phyloP scores from a whole-genome alignment of 1,284 basidiomycete genomes.

The Dichomitus squalens region DNA sequence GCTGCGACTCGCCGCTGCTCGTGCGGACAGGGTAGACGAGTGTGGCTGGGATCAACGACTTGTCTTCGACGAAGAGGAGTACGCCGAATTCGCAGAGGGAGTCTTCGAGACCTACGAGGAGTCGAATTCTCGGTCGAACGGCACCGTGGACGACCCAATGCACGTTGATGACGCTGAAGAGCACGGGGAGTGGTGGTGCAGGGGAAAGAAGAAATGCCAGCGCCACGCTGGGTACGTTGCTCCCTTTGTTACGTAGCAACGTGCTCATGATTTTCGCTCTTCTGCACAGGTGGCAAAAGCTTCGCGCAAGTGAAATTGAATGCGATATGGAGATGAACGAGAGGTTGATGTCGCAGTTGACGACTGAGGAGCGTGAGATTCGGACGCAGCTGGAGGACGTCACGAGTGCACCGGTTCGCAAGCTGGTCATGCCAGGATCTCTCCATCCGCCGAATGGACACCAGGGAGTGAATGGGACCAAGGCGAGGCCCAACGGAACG shows the following conservation, averaged over 20 bases:
- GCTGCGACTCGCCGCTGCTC: slow-evolving; percentile 61
- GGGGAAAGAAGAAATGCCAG: slow-evolving; percentile 72
- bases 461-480: slow-evolving; percentile 30
- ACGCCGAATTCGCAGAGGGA: slow-evolving; percentile 61
- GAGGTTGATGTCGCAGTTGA: slow-evolving; percentile 60
- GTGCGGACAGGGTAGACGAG: slow-evolving; percentile 57
- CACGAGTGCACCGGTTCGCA: slow-evolving; percentile 50
- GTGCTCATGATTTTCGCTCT: background rate
- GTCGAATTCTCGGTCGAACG: slow-evolving; percentile 27
- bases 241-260: background rate
- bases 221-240: slow-evolving; percentile 68
- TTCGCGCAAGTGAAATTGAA: slow-evolving; percentile 69
- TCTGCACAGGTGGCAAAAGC: slow-evolving; percentile 69
- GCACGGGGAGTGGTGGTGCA: slow-evolving; percentile 73
- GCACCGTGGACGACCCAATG: slow-evolving; percentile 40
- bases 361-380: slow-evolving; percentile 71
- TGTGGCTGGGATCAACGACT: slow-evolving; percentile 87
- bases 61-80: slow-evolving; percentile 79
- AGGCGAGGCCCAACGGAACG: slow-evolving; percentile 45
- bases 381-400: slow-evolving; percentile 73
- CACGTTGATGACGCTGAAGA: slow-evolving; percentile 41
- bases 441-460: slow-evolving; percentile 46
- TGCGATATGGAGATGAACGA: slow-evolving; percentile 74
- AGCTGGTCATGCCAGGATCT: slow-evolving; percentile 28
- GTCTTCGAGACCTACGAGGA: slow-evolving; percentile 72